Evolutionary conservation across 225 moss, liverwort and hornwort species (phyloP), one percentile per base, ranked within the genome.

Genomic region (Physcomitrellopsis africana): DNA sequence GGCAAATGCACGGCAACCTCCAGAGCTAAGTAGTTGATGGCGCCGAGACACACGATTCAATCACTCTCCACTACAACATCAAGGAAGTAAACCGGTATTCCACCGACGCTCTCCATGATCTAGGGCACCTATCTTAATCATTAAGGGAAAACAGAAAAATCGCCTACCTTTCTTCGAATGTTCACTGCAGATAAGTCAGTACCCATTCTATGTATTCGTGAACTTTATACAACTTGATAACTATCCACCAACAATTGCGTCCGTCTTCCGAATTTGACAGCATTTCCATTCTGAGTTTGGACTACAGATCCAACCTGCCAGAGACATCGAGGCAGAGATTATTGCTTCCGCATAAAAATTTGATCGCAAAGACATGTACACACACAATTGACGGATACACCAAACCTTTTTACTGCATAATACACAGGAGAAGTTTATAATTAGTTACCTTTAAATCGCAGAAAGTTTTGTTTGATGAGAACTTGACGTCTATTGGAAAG

Each of bases 401-500:
- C 12, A 61, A 75, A 5, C 3, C 42, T 13, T 75, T 19, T 24
- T 16, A 52, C 10, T 19, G 62, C 4, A 24, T 7, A 45, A 17
- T 7, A 53, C 4, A 51, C 29, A n/a, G 14, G 1, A 11, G 45
- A 24, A 8, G 58, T 12, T 3, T 18, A 7, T 2, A 69, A 22
- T 27, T 13, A 29, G 53, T 24, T 74, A 99, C 99, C 95, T 93
- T 93, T 42, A 99, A 80, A 57, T 99, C 95, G 79, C 87, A 93
- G 76, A 93, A 95, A 48, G 92, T 99, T 72, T 83, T 90, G 57
- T 78, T 79, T 7, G 99, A 85, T 45, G 91, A 87, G 62, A 99
- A 99, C 80, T 95, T 93, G 55, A 99, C 93, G 79, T 99, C 95
- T 48, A 99, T 92, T 49, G 99, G 99, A 79, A 99, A 99, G 67